Evolutionary conservation across 164 flowering plant species (phyloP).

Genomic region (Akebia trifoliata): DNA sequence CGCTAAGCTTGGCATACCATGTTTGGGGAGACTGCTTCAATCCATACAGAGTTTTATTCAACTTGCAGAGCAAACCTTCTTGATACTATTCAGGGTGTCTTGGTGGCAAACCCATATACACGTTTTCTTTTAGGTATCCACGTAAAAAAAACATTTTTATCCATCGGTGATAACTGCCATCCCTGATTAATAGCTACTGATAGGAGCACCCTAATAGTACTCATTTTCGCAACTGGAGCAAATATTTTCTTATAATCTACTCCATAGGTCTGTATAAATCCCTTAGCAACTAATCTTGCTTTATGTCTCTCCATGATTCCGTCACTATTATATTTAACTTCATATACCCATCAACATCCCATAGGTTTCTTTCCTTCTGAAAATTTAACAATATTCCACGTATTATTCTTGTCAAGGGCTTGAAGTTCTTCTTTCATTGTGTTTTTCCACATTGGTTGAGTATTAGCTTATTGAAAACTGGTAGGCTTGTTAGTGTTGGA

Average conservation of each 20-base stretch:
- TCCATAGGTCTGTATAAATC: neutral
- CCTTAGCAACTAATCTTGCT: neutral
- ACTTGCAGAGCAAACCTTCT: too few relatives aligned
- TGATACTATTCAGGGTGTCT: too few relatives aligned
- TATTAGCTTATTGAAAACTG: neutral
- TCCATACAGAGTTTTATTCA: too few relatives aligned
- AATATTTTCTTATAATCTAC: neutral
- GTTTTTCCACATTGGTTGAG: neutral
- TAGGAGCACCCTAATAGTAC: neutral
- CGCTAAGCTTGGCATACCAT: too few relatives aligned
- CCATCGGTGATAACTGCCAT: neutral
- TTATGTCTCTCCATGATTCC: neutral
- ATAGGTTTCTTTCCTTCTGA: neutral
- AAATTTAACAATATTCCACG: slow-evolving; percentile 1
- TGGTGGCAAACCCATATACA: neutral
- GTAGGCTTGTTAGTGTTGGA: too few relatives aligned
- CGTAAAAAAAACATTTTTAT: neutral
- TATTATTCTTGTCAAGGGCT: neutral
- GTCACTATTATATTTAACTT: slow-evolving; percentile 6
- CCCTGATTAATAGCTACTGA: neutral
- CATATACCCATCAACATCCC: slow-evolving; percentile 1
- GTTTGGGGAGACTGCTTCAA: neutral
- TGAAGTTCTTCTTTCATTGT: slow-evolving; percentile 5
- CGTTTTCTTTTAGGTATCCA: neutral
- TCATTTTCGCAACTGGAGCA: neutral